phyloP scores from a whole-genome alignment of 768 basidiomycete species.

The Kwoniella dendrophila region DNA sequence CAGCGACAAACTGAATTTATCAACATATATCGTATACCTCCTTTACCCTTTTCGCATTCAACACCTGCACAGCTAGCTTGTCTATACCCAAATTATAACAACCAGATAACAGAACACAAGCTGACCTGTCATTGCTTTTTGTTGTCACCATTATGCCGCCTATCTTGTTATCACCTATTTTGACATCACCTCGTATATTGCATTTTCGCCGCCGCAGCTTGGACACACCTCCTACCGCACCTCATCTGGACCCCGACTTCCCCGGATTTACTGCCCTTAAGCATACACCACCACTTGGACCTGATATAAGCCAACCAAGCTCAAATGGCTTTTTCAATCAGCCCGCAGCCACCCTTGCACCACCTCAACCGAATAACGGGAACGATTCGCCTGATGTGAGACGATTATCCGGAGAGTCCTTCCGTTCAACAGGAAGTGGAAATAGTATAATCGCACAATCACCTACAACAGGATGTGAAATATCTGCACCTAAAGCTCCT shows the following conservation, averaged over 20 bases:
- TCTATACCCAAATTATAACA: neutral
- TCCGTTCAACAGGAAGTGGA: neutral
- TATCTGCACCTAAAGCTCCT: constrained; percentile 41
- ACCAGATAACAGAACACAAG: neutral
- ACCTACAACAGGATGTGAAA: constrained; percentile 35
- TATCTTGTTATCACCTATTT: constrained; percentile 6
- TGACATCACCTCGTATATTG: neutral
- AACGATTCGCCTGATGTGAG: constrained; percentile 9
- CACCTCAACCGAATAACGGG: neutral
- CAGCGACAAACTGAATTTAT: neutral
- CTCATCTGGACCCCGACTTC: constrained; percentile 17
- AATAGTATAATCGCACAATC: constrained; percentile 27
- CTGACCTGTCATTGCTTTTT: constrained; percentile 1
- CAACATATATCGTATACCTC: neutral
- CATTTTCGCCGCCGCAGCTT: constrained; percentile 17
- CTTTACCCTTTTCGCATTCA: neutral
- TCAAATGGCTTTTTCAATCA: neutral
- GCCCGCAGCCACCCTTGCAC: constrained; percentile 1
- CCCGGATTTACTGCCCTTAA: constrained; percentile 17
- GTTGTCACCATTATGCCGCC: constrained; percentile 1
- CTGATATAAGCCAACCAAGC: neutral
- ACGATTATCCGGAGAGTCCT: constrained; percentile 11
- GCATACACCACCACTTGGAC: constrained; percentile 4
- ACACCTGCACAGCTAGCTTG: neutral
- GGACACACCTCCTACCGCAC: constrained; percentile 30